phyloP scores from a whole-genome alignment of 129 eudicot species.

The Gnaphalium uliginosum region DNA sequence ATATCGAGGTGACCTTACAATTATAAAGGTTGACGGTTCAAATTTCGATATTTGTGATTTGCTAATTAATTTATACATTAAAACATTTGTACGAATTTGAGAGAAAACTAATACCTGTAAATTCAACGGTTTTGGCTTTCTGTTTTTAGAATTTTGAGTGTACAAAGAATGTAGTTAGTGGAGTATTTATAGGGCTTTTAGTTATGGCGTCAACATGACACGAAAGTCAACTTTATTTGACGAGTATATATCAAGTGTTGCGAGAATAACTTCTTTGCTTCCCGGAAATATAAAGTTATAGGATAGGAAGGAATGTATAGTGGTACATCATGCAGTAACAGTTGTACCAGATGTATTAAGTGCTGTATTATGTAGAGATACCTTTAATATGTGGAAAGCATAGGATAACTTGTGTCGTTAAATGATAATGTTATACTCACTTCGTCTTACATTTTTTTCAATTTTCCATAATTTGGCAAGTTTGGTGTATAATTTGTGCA shows the following conservation, averaged over 20 bases:
- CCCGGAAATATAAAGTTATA: not conserved
- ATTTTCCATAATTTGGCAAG: no score
- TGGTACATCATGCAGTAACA: not conserved
- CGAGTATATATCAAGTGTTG: slow-evolving; percentile 9
- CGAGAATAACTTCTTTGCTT: slow-evolving; percentile 10
- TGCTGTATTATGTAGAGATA: not conserved
- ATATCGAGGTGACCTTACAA: no score
- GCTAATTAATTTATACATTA: no score
- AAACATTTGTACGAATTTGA: not conserved
- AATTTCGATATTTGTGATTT: no score
- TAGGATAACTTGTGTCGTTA: not conserved
- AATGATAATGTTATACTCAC: no score
- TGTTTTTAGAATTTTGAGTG: not conserved
- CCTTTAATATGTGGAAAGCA: not conserved
- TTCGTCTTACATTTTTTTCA: no score
- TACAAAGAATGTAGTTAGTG: not conserved
- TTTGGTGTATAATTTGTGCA: no score
- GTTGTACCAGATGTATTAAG: not conserved
- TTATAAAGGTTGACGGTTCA: no score
- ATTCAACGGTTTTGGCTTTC: not conserved
- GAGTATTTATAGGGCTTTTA: slow-evolving; percentile 1
- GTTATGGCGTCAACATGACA: slow-evolving; percentile 2
- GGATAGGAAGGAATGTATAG: not conserved
- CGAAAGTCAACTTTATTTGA: not conserved
- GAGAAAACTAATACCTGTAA: not conserved